phyloP scores from a whole-genome alignment of 208 protist species.

The Acanthamoeba royreba region DNA sequence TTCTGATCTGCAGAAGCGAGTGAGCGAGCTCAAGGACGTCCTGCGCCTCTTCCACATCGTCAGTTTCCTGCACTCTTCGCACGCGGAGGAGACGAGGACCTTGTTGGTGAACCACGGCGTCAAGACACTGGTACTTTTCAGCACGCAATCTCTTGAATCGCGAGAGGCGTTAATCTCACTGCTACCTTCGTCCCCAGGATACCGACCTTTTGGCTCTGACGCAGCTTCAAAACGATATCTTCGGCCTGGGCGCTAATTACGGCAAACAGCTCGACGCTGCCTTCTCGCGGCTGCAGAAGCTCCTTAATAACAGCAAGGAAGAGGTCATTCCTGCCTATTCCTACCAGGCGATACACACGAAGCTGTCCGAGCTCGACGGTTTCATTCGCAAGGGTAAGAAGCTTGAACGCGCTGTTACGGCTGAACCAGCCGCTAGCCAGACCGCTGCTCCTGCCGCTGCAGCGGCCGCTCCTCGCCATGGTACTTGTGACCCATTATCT shows the following conservation, averaged over 20 bases:
- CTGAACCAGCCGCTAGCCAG: background rate
- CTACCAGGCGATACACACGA: background rate
- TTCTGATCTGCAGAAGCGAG: too few species aligned
- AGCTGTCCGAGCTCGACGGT: background rate
- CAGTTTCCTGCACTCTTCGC: background rate
- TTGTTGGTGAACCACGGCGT: background rate
- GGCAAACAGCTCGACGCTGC: background rate
- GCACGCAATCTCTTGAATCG: too few species aligned
- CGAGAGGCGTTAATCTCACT: too few species aligned
- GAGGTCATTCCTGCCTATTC: background rate
- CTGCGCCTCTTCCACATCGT: background rate
- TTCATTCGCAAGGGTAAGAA: background rate
- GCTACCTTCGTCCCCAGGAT: background rate
- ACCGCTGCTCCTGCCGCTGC: background rate
- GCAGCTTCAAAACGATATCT: background rate
- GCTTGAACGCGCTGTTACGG: background rate
- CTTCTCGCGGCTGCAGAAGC: background rate
- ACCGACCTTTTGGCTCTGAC: background rate
- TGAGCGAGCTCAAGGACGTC: background rate
- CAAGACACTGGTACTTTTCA: background rate
- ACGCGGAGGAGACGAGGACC: background rate
- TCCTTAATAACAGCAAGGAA: background rate
- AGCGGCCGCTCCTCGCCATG: too few species aligned
- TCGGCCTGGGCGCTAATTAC: background rate
- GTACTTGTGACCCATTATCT: too few species aligned